A percentile compares a stretch with the other conserved stretches of the same genome.
phyloP scores from a whole-genome alignment of 1,284 basidiomycete genomes.

The Mycena citricolor region DNA sequence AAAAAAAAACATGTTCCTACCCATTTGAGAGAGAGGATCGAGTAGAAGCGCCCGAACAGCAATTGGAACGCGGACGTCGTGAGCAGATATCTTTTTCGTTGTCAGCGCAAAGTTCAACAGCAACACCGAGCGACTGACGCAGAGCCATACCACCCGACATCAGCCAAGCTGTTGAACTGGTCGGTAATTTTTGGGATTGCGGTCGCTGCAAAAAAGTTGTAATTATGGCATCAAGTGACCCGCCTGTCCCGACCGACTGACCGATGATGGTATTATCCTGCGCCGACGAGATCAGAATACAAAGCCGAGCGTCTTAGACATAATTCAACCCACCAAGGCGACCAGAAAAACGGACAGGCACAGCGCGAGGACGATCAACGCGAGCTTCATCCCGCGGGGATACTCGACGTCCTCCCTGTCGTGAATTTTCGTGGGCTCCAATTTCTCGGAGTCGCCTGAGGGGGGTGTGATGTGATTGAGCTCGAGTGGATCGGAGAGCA shows the following conservation, averaged over 20 bases:
- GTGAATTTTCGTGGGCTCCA: too few relatives aligned
- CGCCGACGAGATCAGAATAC: too few relatives aligned
- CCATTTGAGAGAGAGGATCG: not conserved
- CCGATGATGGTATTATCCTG: too few relatives aligned
- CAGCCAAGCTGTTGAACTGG: constrained; percentile 7
- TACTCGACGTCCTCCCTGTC: constrained; percentile 5
- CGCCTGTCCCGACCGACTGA: constrained; percentile 1
- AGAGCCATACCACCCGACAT: constrained; percentile 15
- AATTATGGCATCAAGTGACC: too few relatives aligned
- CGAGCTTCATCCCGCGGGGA: constrained; percentile 3
- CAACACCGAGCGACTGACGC: not conserved
- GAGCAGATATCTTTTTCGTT: not conserved
- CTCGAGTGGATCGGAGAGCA: too few relatives aligned
- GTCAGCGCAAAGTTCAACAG: not conserved
- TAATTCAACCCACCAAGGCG: constrained; percentile 2
- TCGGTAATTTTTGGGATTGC: constrained; percentile 14
- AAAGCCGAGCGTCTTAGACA: too few relatives aligned
- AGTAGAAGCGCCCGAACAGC: not conserved
- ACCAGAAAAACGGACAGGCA: constrained; percentile 4
- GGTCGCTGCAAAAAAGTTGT: too few relatives aligned
- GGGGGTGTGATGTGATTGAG: too few relatives aligned
- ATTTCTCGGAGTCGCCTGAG: too few relatives aligned
- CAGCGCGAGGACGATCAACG: constrained; percentile 4
- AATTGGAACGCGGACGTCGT: not conserved
- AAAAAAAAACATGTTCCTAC: too few relatives aligned